Evolutionary conservation across 192 early-diverging fungal species (phyloP), one percentile per base, ranked within the genome.

Genomic region (Entophlyctis luteolus): DNA sequence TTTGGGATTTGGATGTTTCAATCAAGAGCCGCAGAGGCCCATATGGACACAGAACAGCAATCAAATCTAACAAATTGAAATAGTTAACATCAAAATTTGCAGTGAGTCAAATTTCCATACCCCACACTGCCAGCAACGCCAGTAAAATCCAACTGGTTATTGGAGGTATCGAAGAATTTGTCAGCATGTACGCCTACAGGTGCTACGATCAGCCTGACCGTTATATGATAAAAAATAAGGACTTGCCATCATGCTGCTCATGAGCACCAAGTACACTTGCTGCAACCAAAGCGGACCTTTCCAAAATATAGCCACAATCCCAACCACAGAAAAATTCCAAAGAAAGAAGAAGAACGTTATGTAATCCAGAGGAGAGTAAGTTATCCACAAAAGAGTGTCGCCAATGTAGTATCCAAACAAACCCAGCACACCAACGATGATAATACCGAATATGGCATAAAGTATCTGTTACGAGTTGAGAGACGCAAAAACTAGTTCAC

Each of bases 1-100:
- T 77, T 46, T 93, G 78, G 6, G 62, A 76, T 56, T 83, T 79
- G 5, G 89, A 86, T 31, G 84, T 86, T 73, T 93, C 92, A 50
- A 93, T 84, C 12, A 93, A 68, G 39, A 93, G 79, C 22, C 88
- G 83, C 16, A 93, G 77, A 3, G 92, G 92, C 5, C 92, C 92
- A 82, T 90, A 93, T 0, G 92, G 92, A 75, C 91, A 91, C 2
- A 93, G 75, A n/a, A 93, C 92, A 1, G 92, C 92, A 70, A 93
- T 87, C 59, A 93, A 76, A 78, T 93, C 89, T 50, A 55, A 38
- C 53, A 37, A 12, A 39, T 50, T 18, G 16, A 16, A 28, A 55
- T 53, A 38, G 36, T 39, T 10, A 58, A 58, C 56, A 38, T 36
- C 12, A n/a, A 2, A 38, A 2, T 38, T 18, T 38, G n/a, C 1